Base-by-base conservation (phyloP, 129 eudicot genomes). In the Chrysanthemum lavandulifolium region DNA sequence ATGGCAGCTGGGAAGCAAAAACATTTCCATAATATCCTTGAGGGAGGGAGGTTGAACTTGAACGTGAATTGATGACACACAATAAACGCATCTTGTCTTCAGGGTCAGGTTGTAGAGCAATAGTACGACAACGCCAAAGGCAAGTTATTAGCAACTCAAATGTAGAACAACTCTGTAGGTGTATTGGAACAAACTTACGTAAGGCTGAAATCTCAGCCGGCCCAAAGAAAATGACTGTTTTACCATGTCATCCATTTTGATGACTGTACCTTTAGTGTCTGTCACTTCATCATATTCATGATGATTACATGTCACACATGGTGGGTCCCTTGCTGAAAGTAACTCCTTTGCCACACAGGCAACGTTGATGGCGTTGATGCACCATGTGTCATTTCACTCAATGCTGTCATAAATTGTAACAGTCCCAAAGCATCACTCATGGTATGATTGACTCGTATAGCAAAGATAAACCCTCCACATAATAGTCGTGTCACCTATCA, bases 281-380 rank as follows among this genome's bases (percentile, higher is more conserved):
- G 5, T n/a, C 56, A 10, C 56, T 51, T 51, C 56, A 51, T 51
- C 56, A 51, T 10, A 51, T 51, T 51, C 56, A 11, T 51, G 56
- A 51, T 51, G 56, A 51, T 10, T 51, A 51, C 56, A 51, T 51
- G 56, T 51, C 56, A 51, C 56, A 51, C n/a, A 10, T 51, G 56
- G 56, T 51, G 56, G 56, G 2, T 51, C 56, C 4, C 56, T 51
- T 13, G 56, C 56, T 13, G 3, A 10, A 10, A 51, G 56, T 13
- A 51, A 51, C 56, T 51, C 56, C 56, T 51, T 51, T 51, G 56
- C 56, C 56, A 51, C 16, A 51, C 56, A 51, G n/a, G 56, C 56
- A 51, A 51, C 3, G 16, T 51, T 51, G 56, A 51, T 51, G 56
- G 56, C n/a, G 56, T 10, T 11, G 56, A 51, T 5, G 56, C 56